A percentile compares a stretch with the other conserved stretches of the same genome.
Evolutionary conservation across 352 stramenopile genomes (phyloP).

Genomic region (Paralagenidium karlingii): DNA sequence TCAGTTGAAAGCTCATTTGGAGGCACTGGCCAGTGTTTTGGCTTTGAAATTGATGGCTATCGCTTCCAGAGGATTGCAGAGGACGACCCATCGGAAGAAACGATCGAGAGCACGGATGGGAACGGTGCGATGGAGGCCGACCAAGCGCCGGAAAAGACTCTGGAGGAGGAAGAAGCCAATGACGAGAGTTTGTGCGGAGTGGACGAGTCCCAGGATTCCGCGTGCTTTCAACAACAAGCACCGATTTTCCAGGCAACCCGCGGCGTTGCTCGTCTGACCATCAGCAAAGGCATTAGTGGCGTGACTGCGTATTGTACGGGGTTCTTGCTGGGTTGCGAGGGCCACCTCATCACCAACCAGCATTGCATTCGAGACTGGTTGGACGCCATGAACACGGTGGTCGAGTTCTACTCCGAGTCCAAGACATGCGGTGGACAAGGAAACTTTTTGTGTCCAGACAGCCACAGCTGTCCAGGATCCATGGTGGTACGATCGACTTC

Average conservation of each 20-base stretch:
- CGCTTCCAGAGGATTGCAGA: constrained; percentile 25
- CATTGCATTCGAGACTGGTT: constrained; percentile 51
- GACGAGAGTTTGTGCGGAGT: constrained; percentile 51
- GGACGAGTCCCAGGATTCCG: constrained; percentile 57
- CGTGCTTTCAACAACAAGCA: constrained; percentile 25
- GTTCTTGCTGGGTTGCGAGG: constrained; percentile 58
- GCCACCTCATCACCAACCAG: constrained; percentile 69
- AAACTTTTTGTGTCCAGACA: no score
- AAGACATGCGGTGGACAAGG: constrained; percentile 17
- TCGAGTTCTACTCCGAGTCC: constrained; percentile 57
- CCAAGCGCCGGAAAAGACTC: constrained; percentile 3
- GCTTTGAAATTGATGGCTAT: constrained; percentile 36
- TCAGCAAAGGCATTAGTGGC: constrained; percentile 47
- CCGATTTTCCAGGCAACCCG: constrained; percentile 31
- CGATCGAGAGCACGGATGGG: constrained; percentile 1
- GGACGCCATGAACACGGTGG: constrained; percentile 50
- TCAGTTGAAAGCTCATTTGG: neutral
- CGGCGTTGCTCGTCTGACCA: constrained; percentile 44
- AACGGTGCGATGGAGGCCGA: constrained; percentile 7
- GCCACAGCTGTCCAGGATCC: constrained; percentile 29
- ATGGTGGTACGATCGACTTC: constrained; percentile 19
- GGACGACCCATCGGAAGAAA: constrained; percentile 5
- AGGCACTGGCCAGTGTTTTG: constrained; percentile 14
- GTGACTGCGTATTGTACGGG: constrained; percentile 55
- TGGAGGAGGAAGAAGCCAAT: constrained; percentile 7